A percentile compares a stretch with the other conserved stretches of the same genome.
phyloP scores from a whole-genome alignment of 371 early-diverging fungal genomes.

The Nematocida sp. region DNA sequence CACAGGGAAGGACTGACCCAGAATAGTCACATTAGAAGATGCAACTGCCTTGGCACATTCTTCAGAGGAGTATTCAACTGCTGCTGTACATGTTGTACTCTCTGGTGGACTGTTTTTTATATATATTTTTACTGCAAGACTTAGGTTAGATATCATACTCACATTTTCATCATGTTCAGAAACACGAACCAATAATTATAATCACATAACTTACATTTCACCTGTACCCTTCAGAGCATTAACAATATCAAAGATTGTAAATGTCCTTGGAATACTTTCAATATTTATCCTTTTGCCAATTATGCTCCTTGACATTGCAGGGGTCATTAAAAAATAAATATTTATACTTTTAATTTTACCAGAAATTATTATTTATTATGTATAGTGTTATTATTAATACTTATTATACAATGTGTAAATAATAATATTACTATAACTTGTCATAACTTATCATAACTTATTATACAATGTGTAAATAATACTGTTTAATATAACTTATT shows the following conservation, averaged over 20 bases:
- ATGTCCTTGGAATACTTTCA: conserved; percentile 30
- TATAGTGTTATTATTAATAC: no score
- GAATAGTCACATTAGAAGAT: background rate
- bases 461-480: no score
- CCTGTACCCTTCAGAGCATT: conserved; percentile 28
- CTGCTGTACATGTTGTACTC: background rate
- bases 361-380: background rate
- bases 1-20: no score
- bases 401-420: no score
- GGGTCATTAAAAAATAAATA: conserved; percentile 54
- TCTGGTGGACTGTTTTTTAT: conserved; percentile 11
- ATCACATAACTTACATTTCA: conserved; percentile 62
- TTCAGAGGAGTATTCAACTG: conserved; percentile 18
- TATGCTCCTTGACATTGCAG: conserved; percentile 38
- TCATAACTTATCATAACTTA: no score
- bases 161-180: conserved; percentile 46
- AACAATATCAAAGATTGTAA: conserved; percentile 25
- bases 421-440: no score
- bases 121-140: conserved; percentile 40
- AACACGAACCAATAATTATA: conserved; percentile 49
- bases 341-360: background rate
- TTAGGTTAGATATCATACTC: conserved; percentile 58
- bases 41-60: conserved; percentile 1
- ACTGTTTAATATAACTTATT: no score
- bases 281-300: conserved; percentile 22